Evolutionary conservation across 2,329 filamentous ascomycete species (phyloP).

Genomic region (Neopestalotiopsis sp.): DNA sequence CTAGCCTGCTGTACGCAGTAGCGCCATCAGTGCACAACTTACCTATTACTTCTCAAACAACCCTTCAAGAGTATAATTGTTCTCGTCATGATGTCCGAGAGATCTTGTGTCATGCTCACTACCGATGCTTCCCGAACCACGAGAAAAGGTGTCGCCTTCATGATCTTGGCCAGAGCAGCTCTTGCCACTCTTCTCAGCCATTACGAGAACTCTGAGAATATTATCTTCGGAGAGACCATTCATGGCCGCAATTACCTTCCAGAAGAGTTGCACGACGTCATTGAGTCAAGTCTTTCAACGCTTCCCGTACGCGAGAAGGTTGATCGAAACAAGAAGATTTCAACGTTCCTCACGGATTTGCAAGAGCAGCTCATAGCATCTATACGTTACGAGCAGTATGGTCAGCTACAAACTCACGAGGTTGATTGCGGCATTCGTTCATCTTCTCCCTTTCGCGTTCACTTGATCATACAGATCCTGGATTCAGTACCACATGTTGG

Average conservation of each 20-base stretch:
- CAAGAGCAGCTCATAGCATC: not conserved
- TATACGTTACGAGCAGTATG: not conserved
- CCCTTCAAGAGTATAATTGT: no score
- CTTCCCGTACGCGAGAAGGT: not conserved
- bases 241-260: not conserved
- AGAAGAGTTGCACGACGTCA: not conserved
- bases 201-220: not conserved
- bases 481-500: not conserved
- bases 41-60: no score
- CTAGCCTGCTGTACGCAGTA: no score
- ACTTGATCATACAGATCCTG: not conserved
- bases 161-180: not conserved
- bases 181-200: not conserved
- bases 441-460: not conserved
- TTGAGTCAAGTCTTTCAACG: not conserved
- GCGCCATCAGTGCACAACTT: no score
- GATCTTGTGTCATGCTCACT: no score
- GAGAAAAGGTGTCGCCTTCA: no score
- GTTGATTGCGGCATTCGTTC: not conserved
- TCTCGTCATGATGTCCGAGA: no score
- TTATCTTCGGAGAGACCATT: not conserved
- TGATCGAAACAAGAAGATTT: not conserved
- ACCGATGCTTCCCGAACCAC: no score
- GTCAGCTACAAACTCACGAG: not conserved
- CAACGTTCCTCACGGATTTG: not conserved